Conservation (phyloP, 768 basidiomycete species). For the Boletus huronensis region DNA sequence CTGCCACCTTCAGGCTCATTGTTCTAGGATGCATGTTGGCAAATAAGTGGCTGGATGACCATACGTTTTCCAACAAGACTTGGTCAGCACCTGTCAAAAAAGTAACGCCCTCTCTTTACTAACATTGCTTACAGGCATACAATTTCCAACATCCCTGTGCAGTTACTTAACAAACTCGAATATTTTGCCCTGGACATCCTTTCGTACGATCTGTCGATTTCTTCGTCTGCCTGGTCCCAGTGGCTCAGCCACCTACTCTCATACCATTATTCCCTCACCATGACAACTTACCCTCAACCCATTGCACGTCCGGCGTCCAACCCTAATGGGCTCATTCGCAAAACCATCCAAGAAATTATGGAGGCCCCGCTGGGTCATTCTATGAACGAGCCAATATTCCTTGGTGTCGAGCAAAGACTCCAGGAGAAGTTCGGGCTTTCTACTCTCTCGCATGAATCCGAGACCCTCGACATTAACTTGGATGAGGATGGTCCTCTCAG, state of each 20-base stretch:
- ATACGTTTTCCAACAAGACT: slow-evolving; percentile 87
- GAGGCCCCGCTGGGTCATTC: slow-evolving; percentile 40
- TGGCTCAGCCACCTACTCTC: slow-evolving; percentile 67
- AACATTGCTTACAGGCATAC: slow-evolving; percentile 54
- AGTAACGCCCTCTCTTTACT: neutral
- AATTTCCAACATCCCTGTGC: slow-evolving; percentile 72
- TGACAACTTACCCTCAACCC: slow-evolving; percentile 62
- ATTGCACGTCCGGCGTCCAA: slow-evolving; percentile 75
- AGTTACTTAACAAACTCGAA: slow-evolving; percentile 68
- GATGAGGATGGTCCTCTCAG: slow-evolving; percentile 81
- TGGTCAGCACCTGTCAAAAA: slow-evolving; percentile 47
- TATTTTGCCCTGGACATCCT: slow-evolving; percentile 68
- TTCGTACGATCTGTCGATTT: slow-evolving; percentile 64
- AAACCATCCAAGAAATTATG: slow-evolving; percentile 65
- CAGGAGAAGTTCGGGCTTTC: slow-evolving; percentile 49
- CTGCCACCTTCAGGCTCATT: slow-evolving; percentile 68
- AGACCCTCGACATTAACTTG: slow-evolving; percentile 69
- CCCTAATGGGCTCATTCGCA: slow-evolving; percentile 66
- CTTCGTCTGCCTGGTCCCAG: slow-evolving; percentile 59
- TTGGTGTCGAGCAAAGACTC: slow-evolving; percentile 65
- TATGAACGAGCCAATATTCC: slow-evolving; percentile 57
- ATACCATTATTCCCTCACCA: slow-evolving; percentile 62
- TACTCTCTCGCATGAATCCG: slow-evolving; percentile 36
- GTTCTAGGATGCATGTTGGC: slow-evolving; percentile 82
- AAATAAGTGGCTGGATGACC: slow-evolving; percentile 87